Conservation (phyloP, 2,329 filamentous ascomycete genomes). For the Trichoderma atrobrunneum region DNA sequence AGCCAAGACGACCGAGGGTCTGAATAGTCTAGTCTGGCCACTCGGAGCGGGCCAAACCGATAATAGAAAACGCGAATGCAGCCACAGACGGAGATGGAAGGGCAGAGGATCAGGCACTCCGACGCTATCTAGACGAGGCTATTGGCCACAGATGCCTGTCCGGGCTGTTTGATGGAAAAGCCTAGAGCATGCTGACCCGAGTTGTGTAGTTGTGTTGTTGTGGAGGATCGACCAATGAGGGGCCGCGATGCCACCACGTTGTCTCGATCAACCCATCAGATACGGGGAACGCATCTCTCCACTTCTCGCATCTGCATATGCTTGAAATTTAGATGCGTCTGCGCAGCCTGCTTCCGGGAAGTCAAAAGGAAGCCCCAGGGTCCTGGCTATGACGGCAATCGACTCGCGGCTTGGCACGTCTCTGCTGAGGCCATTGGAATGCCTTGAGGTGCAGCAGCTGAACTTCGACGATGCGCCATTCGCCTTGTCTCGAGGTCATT, state of each 20-base stretch:
- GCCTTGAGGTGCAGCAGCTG: not conserved
- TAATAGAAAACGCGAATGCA: constrained; percentile 7
- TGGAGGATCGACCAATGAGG: constrained; percentile 17
- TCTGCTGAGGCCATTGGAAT: not conserved
- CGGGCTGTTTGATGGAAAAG: not conserved
- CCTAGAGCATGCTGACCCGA: constrained; percentile 3
- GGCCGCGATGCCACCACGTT: constrained; percentile 12
- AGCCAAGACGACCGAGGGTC: constrained; percentile 11
- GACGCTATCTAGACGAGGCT: not conserved
- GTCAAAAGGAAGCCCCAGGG: not conserved
- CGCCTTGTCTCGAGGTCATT: not conserved
- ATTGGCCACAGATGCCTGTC: constrained; percentile 16
- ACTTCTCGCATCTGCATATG: constrained; percentile 1
- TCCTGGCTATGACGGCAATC: not conserved
- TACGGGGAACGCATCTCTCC: constrained; percentile 8
- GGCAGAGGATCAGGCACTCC: constrained; percentile 1
- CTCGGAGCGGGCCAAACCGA: constrained; percentile 14
- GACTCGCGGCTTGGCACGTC: not conserved
- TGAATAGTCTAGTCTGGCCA: not conserved
- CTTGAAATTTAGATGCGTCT: constrained; percentile 14
- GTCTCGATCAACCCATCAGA: constrained; percentile 4
- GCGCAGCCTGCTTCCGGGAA: not conserved
- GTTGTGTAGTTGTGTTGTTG: not conserved
- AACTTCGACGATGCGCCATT: not conserved
- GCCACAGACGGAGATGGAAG: constrained; percentile 18